Percentiles rank a stretch among this genome's conserved stretches.
phyloP scores from a whole-genome alignment of 2,329 filamentous ascomycete genomes.

The Aureobasidium vineae region DNA sequence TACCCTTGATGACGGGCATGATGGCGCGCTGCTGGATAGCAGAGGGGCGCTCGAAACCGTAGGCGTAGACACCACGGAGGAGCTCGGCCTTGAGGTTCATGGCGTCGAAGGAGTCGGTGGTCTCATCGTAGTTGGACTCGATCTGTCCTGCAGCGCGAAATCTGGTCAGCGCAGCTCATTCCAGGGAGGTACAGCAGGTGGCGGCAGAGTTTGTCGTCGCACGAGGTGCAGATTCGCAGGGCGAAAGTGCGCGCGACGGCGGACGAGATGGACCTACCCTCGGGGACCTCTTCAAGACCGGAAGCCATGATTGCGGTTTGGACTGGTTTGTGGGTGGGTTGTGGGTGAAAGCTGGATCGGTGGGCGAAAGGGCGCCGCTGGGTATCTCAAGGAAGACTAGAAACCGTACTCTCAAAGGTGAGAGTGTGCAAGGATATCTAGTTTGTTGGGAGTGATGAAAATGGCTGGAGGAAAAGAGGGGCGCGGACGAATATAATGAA shows the following conservation, averaged over 20 bases:
- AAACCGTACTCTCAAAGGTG: slow-evolving; percentile 46
- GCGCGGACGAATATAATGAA: slow-evolving; percentile 21
- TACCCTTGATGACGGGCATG: slow-evolving; percentile 99
- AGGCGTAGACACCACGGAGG: slow-evolving; percentile 98
- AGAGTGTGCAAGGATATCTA: slow-evolving; percentile 49
- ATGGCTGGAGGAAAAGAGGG: slow-evolving; percentile 26
- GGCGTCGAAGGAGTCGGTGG: slow-evolving; percentile 97
- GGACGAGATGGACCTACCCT: slow-evolving; percentile 64
- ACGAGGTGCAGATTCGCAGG: not conserved
- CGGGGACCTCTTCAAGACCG: slow-evolving; percentile 96
- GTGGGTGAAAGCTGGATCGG: slow-evolving; percentile 41
- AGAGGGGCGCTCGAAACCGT: slow-evolving; percentile 99
- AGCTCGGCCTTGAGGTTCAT: slow-evolving; percentile 98
- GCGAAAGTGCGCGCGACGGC: not conserved
- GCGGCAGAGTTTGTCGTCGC: not conserved
- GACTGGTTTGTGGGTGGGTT: slow-evolving; percentile 38
- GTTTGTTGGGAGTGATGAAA: slow-evolving; percentile 35
- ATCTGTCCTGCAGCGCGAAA: slow-evolving; percentile 73
- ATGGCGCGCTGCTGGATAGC: slow-evolving; percentile 99
- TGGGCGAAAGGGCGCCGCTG: slow-evolving; percentile 42
- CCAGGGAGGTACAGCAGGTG: not conserved
- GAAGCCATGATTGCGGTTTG: slow-evolving; percentile 93
- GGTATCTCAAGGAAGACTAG: slow-evolving; percentile 42
- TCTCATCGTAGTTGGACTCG: slow-evolving; percentile 99
- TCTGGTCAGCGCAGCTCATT: slow-evolving; percentile 20